Evolutionary conservation across 2,329 filamentous ascomycete genomes (phyloP), one percentile per base, ranked within the genome.

Genomic region (Clonostachys chloroleuca): DNA sequence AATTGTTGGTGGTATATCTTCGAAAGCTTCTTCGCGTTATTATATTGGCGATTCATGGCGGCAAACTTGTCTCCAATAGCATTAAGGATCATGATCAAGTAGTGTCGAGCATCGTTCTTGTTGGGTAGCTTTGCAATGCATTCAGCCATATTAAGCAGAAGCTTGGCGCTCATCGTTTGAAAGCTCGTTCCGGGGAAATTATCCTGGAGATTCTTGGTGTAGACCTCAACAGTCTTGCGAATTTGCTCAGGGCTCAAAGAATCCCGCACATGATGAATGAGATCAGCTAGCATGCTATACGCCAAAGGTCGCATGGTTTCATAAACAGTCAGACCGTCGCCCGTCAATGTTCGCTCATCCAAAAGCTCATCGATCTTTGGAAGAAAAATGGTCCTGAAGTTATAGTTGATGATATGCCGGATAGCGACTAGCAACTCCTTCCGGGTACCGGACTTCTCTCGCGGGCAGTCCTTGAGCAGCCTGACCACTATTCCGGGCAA

Each of bases 1-100:
- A 39, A 18, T 49, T 89, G 86, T 53, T 87, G 81, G 13, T 78
- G 80, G 59, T 88, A 89, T 43, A 84, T 78, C 59, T 86, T 88
- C 12, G 91, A 96, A 6, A 96, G 77, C 69, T 97, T 99, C 42
- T 96, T 88, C 14, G 94, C 91, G 65, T 99, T 99, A 36, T 86
- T 81, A 62, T 95, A 97, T 64, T 97, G 91, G 48, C 89, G 81
- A 61, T 99, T 99, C 94, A 99, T 99, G 3, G 91, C 85, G 2
- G 92, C 92, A 62, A 99, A 97, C 63, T 99, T 99, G 62, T 99
- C 94, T 43, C 89, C 94, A 56, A 99, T 97, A 10, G 95, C 94
- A 66, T 97, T 95, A 48, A 99, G 72, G 41, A 99, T 97, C 83
- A 95, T 94, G 60, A 99, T 90, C 51, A 99, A 73, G 63, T 96